phyloP scores from a whole-genome alignment of 2,329 filamentous ascomycete genomes.

The Trichothecium sympodiale region DNA sequence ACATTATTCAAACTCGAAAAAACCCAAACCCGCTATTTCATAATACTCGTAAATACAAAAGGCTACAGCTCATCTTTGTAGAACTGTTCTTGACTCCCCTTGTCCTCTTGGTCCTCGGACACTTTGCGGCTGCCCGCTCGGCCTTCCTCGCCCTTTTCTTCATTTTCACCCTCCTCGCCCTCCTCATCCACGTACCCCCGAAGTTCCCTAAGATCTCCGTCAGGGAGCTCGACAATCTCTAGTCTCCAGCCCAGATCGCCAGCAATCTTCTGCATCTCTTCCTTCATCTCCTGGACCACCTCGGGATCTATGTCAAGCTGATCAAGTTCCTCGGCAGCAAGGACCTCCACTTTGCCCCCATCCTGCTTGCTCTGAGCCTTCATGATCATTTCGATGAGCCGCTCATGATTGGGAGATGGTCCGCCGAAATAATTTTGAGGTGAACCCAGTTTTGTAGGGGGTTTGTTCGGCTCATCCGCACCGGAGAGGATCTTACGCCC shows the following conservation, averaged over 20 bases:
- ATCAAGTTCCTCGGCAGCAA: constrained; percentile 57
- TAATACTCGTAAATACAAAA: not conserved
- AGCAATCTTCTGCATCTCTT: constrained; percentile 57
- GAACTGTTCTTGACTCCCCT: constrained; percentile 38
- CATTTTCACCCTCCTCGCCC: constrained; percentile 20
- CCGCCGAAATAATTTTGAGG: constrained; percentile 27
- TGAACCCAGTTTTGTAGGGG: constrained; percentile 31
- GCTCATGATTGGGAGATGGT: constrained; percentile 9
- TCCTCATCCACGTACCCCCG: constrained; percentile 57
- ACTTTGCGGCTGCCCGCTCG: constrained; percentile 7
- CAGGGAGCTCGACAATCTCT: constrained; percentile 62
- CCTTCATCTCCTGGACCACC: constrained; percentile 57
- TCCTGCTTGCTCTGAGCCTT: constrained; percentile 20
- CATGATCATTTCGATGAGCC: constrained; percentile 33
- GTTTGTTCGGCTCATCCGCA: constrained; percentile 35
- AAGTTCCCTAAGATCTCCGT: constrained; percentile 46
- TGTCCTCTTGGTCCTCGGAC: constrained; percentile 7
- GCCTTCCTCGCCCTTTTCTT: constrained; percentile 10
- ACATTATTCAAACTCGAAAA: too few relatives aligned
- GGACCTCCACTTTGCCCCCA: constrained; percentile 17
- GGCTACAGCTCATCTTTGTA: constrained; percentile 41
- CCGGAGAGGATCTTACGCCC: constrained; percentile 35
- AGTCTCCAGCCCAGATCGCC: constrained; percentile 68
- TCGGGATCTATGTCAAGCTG: constrained; percentile 55
- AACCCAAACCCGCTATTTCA: too few relatives aligned